Percentiles rank a stretch among this genome's conserved stretches.
Evolutionary conservation across 2,329 filamentous ascomycete genomes (phyloP).

Genomic region (Fusarium graminum): DNA sequence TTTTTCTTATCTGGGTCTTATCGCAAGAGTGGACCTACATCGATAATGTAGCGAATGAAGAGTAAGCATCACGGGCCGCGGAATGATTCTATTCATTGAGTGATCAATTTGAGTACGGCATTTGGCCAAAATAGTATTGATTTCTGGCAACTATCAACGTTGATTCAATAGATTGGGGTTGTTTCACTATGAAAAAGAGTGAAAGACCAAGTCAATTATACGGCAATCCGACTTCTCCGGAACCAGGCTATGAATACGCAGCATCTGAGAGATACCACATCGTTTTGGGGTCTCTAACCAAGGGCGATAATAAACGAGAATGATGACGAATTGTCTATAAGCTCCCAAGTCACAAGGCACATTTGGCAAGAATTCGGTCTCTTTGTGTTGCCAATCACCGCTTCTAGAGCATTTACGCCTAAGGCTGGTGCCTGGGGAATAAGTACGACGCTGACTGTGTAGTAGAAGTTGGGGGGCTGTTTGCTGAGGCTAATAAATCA

Average conservation of each 20-base stretch:
- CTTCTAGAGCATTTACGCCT: constrained; percentile 27
- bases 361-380: constrained; percentile 18
- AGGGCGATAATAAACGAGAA: constrained; percentile 28
- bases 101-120: constrained; percentile 1
- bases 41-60: constrained; percentile 27
- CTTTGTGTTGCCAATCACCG: constrained; percentile 38
- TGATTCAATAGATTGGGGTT: not conserved
- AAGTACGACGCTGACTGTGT: constrained; percentile 41
- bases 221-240: not conserved
- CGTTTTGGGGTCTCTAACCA: constrained; percentile 6
- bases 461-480: constrained; percentile 37
- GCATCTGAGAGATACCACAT: constrained; percentile 2
- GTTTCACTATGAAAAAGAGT: not conserved
- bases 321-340: constrained; percentile 37
- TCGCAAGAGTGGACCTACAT: constrained; percentile 10
- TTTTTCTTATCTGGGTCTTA: constrained; percentile 22
- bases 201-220: not conserved
- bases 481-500: constrained; percentile 1
- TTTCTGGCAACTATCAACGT: not conserved
- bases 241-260: constrained; percentile 18
- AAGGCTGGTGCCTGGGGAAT: constrained; percentile 37
- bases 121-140: not conserved
- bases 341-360: constrained; percentile 37
- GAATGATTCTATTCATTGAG: constrained; percentile 4
- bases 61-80: constrained; percentile 6